These are phyloP conservation scores for Myochromella boudieri DNA, from an alignment of 768 basidiomycete species.

Conservation along the genomic window DNA sequence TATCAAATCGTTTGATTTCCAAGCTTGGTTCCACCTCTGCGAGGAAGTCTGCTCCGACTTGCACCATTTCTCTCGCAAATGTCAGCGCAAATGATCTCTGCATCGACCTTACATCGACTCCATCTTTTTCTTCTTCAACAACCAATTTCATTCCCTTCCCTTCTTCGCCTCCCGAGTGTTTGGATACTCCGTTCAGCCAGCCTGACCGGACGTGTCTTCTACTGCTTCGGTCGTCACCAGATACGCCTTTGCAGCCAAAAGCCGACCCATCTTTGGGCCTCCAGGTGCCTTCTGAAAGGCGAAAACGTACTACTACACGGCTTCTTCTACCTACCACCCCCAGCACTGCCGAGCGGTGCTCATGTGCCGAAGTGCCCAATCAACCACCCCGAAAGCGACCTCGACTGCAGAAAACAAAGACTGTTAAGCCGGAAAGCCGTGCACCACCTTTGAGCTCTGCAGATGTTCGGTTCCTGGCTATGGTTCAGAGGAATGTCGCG, in stretches of 20 bases:
- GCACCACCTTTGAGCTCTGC: conserved; percentile 8
- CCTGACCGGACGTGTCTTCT: conserved; percentile 19
- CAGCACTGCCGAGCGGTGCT: conserved; percentile 1
- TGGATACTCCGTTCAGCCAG: conserved; percentile 17
- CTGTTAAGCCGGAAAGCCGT: conserved; percentile 6
- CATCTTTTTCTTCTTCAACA: conserved; percentile 5
- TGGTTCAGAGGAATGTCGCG: conserved; percentile 20
- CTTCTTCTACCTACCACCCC: not conserved
- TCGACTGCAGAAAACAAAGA: conserved; percentile 16
- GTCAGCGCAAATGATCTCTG: conserved; percentile 12
- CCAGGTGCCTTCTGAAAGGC: conserved; percentile 11
- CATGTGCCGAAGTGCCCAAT: conserved; percentile 3
- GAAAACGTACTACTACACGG: conserved; percentile 15
- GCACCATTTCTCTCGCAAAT: conserved; percentile 21
- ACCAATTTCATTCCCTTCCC: conserved; percentile 20
- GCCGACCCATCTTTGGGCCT: conserved; percentile 5
- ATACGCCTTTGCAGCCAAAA: conserved; percentile 5
- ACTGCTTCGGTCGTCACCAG: conserved; percentile 14
- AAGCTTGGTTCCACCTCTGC: conserved; percentile 19
- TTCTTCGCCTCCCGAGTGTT: conserved; percentile 10
- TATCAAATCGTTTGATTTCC: conserved; percentile 9
- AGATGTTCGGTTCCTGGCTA: conserved; percentile 17
- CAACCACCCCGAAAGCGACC: conserved; percentile 24
- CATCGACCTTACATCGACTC: conserved; percentile 9
- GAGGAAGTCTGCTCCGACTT: conserved; percentile 22